Evolutionary conservation across 2,329 filamentous ascomycete genomes (phyloP).

Genomic region (Diplodia corticola): DNA sequence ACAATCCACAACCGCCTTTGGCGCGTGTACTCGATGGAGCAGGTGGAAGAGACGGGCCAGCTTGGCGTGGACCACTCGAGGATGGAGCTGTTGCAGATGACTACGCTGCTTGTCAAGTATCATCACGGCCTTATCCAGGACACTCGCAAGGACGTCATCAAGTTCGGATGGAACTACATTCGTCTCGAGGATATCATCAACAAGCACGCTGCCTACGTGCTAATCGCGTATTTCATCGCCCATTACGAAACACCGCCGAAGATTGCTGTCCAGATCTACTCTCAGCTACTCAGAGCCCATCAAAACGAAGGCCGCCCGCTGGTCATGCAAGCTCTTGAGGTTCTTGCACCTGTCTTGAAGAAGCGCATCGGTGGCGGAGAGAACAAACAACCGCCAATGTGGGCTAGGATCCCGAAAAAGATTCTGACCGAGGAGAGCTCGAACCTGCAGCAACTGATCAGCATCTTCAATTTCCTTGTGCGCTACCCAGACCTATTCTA

Average conservation of each 20-base stretch:
- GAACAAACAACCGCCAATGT: constrained; percentile 74
- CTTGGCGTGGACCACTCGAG: constrained; percentile 91
- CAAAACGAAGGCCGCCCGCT: constrained; percentile 91
- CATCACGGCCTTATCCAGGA: constrained; percentile 86
- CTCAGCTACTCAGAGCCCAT: constrained; percentile 85
- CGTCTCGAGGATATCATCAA: constrained; percentile 98
- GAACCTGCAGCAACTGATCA: constrained; percentile 92
- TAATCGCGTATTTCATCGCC: constrained; percentile 96
- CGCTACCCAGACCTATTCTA: constrained; percentile 92
- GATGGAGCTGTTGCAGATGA: constrained; percentile 94
- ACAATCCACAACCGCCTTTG: constrained; percentile 90
- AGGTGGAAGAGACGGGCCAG: constrained; percentile 77
- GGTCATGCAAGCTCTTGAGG: constrained; percentile 90
- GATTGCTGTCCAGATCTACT: constrained; percentile 94
- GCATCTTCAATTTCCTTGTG: constrained; percentile 96
- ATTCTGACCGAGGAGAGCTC: constrained; percentile 93
- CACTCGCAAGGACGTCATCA: constrained; percentile 95
- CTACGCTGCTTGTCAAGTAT: constrained; percentile 93
- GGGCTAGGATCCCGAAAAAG: constrained; percentile 86
- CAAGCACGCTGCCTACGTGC: constrained; percentile 95
- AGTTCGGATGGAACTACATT: constrained; percentile 99
- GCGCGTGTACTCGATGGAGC: constrained; percentile 62
- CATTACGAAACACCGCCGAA: constrained; percentile 95
- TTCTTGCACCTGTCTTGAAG: constrained; percentile 90
- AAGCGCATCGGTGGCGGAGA: constrained; percentile 72